A percentile compares a stretch with the other conserved stretches of the same genome.
phyloP scores from a whole-genome alignment of 306 rosid species.

The Sophora flavescens region DNA sequence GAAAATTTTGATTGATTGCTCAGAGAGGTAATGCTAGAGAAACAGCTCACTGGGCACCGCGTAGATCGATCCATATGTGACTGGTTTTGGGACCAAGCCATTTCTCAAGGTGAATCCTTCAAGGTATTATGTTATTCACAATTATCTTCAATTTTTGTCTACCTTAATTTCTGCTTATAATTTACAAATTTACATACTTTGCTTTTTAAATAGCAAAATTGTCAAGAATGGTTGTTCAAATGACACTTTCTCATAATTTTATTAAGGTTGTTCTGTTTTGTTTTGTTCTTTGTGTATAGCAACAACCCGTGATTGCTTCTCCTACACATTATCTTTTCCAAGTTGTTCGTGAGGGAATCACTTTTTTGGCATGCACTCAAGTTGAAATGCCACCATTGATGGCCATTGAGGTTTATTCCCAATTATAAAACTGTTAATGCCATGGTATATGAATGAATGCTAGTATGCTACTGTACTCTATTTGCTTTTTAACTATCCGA shows the following conservation, averaged over 20 bases:
- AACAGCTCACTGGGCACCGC: constrained; percentile 95
- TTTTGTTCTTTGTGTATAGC: constrained; percentile 52
- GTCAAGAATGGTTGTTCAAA: too few relatives aligned
- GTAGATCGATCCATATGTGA: constrained; percentile 93
- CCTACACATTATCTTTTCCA: constrained; percentile 98
- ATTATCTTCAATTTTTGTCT: not conserved
- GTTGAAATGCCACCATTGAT: constrained; percentile 98
- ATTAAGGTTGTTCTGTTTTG: not conserved
- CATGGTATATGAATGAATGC: not conserved
- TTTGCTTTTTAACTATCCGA: constrained; percentile 51
- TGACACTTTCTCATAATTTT: not conserved
- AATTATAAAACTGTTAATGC: constrained; percentile 6
- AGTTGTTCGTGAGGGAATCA: constrained; percentile 86
- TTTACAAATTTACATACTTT: too few relatives aligned
- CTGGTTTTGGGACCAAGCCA: constrained; percentile 91
- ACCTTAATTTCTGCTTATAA: not conserved
- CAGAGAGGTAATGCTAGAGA: constrained; percentile 96
- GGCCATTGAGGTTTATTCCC: constrained; percentile 84
- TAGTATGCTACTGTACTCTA: not conserved
- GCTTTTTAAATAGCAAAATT: too few relatives aligned
- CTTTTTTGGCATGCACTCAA: constrained; percentile 95
- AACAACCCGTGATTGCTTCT: constrained; percentile 91
- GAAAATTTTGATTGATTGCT: constrained; percentile 30
- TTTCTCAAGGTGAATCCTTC: constrained; percentile 83
- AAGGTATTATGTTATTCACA: constrained; percentile 47